Evolutionary conservation across 192 early-diverging fungal genomes (phyloP), one percentile per base, ranked within the genome.

Genomic region (Coemansia reversa): DNA sequence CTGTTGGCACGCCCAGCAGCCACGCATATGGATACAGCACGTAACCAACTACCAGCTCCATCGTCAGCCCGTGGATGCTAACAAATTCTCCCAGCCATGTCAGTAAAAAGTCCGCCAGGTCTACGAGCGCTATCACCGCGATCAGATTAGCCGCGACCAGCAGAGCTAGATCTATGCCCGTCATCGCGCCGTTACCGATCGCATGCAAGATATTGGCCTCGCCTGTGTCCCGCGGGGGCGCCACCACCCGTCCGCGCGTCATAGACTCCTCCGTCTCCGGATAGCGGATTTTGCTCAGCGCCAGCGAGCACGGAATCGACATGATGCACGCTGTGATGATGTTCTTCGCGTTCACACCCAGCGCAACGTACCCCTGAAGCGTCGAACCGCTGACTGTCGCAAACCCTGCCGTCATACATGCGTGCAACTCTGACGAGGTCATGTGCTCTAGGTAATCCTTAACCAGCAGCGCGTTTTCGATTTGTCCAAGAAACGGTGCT

Each of bases 321-420:
- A 95, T 94, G 84, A 94, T 76, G 72, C 92, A 94, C 16, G 91
- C 86, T 0, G 92, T 91, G 64, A 96, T 86, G 55, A 96, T 74
- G 66, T 86, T 80, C 7, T 83, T 75, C 7, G 85, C 73, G 60
- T 76, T 65, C 14, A 90, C 87, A 58, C 91, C 91, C 70, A 92
- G 75, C 27, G 79, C 66, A 58, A 90, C 83, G 72, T 93, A 94
- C 42, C 83, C 90, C 49, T 87, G 79, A 23, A 92, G 78, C 8
- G 90, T 89, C 2, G 94, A 93, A 33, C 91, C 93, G 51, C 92
- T 87, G 64, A 96, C 89, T 55, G 94, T 96, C 47, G 94, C 88
- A 75, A 96, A 96, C 63, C 94, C 94, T 53, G 91, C 92, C 9
- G 86, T 85, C 90, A 96, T 89, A 79, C 90, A 85, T 29, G 92